Percentiles rank a stretch among this genome's conserved stretches.
Evolutionary conservation across 768 basidiomycete genomes (phyloP).

Genomic region (Cyathus striatus): DNA sequence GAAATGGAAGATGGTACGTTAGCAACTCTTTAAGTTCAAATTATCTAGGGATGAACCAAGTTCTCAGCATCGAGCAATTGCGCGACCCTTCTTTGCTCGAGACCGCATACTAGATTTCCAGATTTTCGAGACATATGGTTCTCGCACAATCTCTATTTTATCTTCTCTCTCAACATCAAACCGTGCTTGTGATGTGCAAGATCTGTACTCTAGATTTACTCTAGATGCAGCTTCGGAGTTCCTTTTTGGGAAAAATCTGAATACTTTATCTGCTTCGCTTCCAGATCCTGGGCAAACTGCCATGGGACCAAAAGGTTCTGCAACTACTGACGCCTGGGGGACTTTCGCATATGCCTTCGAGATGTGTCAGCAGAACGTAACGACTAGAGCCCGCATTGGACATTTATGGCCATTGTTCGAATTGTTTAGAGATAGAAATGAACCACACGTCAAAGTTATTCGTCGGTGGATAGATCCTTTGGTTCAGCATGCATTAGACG

Average conservation of each 20-base stretch:
- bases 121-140: slow-evolving; percentile 53
- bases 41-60: no score
- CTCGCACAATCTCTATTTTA: slow-evolving; percentile 44
- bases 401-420: slow-evolving; percentile 59
- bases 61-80: slow-evolving; percentile 57
- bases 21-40: background rate
- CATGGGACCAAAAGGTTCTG: slow-evolving; percentile 56
- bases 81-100: slow-evolving; percentile 72
- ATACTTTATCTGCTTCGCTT: slow-evolving; percentile 52
- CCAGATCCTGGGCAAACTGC: slow-evolving; percentile 40
- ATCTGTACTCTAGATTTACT: slow-evolving; percentile 62
- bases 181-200: slow-evolving; percentile 58
- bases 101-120: slow-evolving; percentile 69
- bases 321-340: slow-evolving; percentile 56
- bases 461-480: slow-evolving; percentile 62
- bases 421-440: slow-evolving; percentile 49
- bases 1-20: slow-evolving; percentile 62
- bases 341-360: slow-evolving; percentile 57
- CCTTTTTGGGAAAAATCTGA: slow-evolving; percentile 60
- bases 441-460: slow-evolving; percentile 42
- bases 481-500: slow-evolving; percentile 45
- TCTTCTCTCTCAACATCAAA: slow-evolving; percentile 28
- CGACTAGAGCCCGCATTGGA: slow-evolving; percentile 46
- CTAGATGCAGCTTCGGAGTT: slow-evolving; percentile 72
- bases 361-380: slow-evolving; percentile 48